Conservation (phyloP, 2,329 filamentous ascomycete species). For the Penicillium sp. region DNA sequence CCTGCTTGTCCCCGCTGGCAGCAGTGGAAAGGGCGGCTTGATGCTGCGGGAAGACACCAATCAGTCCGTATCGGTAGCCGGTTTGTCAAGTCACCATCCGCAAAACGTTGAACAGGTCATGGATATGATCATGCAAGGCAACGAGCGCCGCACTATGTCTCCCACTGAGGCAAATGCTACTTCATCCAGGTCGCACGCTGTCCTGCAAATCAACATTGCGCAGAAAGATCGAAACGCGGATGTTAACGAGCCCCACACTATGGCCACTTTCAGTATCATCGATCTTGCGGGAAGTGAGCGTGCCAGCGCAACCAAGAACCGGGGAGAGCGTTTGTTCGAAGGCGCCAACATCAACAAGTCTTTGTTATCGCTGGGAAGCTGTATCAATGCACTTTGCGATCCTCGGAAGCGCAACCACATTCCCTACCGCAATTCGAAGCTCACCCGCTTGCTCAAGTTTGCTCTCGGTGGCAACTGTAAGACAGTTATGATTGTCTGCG, state of each 20-base stretch:
- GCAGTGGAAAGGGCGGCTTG: constrained; percentile 75
- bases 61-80: constrained; percentile 84
- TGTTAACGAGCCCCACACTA: constrained; percentile 91
- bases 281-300: constrained; percentile 94
- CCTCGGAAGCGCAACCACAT: constrained; percentile 87
- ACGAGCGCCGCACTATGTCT: constrained; percentile 91
- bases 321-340: constrained; percentile 84
- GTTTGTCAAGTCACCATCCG: constrained; percentile 85
- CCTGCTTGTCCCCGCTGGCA: constrained; percentile 77
- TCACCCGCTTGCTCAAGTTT: constrained; percentile 93
- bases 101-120: constrained; percentile 93
- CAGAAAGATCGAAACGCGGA: constrained; percentile 91
- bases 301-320: constrained; percentile 93
- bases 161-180: constrained; percentile 97
- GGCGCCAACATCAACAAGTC: constrained; percentile 99
- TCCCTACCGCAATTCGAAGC: constrained; percentile 95
- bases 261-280: constrained; percentile 97
- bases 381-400: constrained; percentile 97
- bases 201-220: constrained; percentile 93
- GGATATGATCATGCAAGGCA: constrained; percentile 97
- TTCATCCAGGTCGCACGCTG: constrained; percentile 93
- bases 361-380: constrained; percentile 85
- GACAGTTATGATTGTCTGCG: constrained; percentile 99
- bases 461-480: constrained; percentile 96
- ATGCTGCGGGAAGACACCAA: constrained; percentile 95